Evolutionary conservation across 176 grass and related monocot species (phyloP).

Genomic region (Oryza officinalis): DNA sequence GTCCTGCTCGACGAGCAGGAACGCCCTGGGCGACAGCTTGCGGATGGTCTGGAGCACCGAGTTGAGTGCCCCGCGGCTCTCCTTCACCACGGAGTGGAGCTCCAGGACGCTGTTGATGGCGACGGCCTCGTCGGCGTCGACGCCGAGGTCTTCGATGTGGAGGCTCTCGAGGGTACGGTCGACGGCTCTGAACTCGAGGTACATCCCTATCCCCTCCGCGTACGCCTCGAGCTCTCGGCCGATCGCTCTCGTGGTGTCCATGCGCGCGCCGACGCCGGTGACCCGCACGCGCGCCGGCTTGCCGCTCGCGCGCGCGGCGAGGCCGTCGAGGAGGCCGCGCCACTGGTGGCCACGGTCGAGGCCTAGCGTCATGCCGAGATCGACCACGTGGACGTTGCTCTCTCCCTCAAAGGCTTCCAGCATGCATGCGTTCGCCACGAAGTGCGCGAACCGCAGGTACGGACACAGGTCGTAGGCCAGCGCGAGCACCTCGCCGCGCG

Average conservation of each 20-base stretch:
- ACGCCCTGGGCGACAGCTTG: conserved; percentile 45
- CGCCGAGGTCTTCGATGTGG: conserved; percentile 38
- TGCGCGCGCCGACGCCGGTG: conserved; percentile 40
- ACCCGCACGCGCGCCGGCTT: conserved; percentile 47
- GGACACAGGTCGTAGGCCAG: conserved; percentile 77
- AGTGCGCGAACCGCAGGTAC: conserved; percentile 75
- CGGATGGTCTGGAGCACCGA: conserved; percentile 61
- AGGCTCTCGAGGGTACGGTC: conserved; percentile 61
- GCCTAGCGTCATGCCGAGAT: conserved; percentile 64
- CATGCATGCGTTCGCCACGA: conserved; percentile 65
- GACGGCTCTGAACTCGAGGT: conserved; percentile 49
- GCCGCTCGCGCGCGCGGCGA: conserved; percentile 25
- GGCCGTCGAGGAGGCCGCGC: conserved; percentile 51
- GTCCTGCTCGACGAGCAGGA: conserved; percentile 76
- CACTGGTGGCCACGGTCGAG: conserved; percentile 57
- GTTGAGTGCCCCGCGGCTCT: conserved; percentile 74
- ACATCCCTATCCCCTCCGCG: conserved; percentile 35
- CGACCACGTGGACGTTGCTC: conserved; percentile 59
- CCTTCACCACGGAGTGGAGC: conserved; percentile 76
- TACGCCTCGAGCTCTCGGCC: conserved; percentile 48
- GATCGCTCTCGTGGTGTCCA: conserved; percentile 40
- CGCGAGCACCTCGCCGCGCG: conserved; percentile 51
- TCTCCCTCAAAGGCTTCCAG: conserved; percentile 71
- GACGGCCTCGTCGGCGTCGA: conserved; percentile 44
- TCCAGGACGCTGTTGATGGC: conserved; percentile 64